Percentiles rank a stretch among this genome's conserved stretches.
phyloP scores from a whole-genome alignment of 2,329 filamentous ascomycete species.

The Ustilaginoidea virens region DNA sequence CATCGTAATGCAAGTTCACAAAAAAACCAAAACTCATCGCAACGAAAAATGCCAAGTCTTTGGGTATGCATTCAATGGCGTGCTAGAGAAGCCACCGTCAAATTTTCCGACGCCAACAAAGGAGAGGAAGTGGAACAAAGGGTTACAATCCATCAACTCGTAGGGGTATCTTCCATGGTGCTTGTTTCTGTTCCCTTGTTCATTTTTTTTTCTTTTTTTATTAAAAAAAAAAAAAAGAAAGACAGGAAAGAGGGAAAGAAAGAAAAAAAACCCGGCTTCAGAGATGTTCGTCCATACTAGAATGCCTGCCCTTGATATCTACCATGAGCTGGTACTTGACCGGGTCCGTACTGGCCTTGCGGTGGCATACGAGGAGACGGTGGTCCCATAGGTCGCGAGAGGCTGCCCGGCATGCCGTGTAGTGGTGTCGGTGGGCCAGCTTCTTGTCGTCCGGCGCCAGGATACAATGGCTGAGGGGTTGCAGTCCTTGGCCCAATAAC shows the following conservation, averaged over 20 bases:
- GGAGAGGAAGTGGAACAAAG: no score
- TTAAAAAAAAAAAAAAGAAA: not conserved
- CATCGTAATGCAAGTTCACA: no score
- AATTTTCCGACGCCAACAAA: no score
- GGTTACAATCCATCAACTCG: no score
- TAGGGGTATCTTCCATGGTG: no score
- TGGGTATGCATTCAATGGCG: no score
- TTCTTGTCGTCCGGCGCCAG: constrained; percentile 10
- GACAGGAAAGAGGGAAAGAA: not conserved
- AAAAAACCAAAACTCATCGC: no score
- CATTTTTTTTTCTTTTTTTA: not conserved
- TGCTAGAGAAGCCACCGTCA: no score
- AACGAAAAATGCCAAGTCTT: no score
- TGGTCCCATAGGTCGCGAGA: constrained; percentile 17
- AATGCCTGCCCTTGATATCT: constrained; percentile 23
- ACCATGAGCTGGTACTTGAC: constrained; percentile 9
- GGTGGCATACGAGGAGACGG: constrained; percentile 14
- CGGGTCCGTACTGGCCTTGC: constrained; percentile 15
- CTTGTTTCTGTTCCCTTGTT: not conserved
- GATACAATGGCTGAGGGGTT: constrained; percentile 15
- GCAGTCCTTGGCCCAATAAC: constrained; percentile 11
- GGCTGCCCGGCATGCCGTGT: constrained; percentile 13
- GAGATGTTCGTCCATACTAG: constrained; percentile 6
- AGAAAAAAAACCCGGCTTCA: not conserved
- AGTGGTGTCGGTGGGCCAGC: constrained; percentile 6